Conservation (phyloP, 495 filamentous ascomycete species). For the Peziza echinospora region DNA sequence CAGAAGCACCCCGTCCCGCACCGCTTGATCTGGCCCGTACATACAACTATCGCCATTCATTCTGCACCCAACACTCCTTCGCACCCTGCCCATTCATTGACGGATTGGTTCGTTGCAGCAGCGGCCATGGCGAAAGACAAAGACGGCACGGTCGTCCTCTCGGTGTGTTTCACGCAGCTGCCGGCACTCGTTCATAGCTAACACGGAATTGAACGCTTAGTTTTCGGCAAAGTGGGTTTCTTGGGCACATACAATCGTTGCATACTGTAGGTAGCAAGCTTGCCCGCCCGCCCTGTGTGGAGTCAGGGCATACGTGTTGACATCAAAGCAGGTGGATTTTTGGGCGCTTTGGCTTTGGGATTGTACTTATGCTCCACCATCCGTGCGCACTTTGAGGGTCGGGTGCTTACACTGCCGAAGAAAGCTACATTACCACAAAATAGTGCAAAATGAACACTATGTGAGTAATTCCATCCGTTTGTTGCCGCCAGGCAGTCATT, state of each 20-base stretch:
- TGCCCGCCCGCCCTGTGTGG: neutral
- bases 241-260: constrained; percentile 63
- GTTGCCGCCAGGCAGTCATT: neutral
- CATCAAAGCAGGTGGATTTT: constrained; percentile 46
- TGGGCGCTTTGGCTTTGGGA: constrained; percentile 75
- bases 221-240: constrained; percentile 84
- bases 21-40: no score
- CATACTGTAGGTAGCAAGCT: constrained; percentile 37
- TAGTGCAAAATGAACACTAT: constrained; percentile 92
- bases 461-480: constrained; percentile 22
- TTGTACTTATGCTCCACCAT: no score
- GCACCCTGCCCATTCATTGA: no score
- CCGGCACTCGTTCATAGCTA: neutral
- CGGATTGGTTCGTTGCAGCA: no score
- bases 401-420: no score
- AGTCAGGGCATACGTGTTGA: constrained; percentile 2
- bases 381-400: no score
- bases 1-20: no score
- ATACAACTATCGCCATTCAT: no score
- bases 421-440: constrained; percentile 78
- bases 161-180: constrained; percentile 27
- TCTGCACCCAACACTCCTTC: no score
- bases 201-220: constrained; percentile 19
- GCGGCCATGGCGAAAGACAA: constrained; percentile 59
- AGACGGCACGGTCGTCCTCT: constrained; percentile 64